phyloP scores from a whole-genome alignment of 495 filamentous ascomycete species.

The Diplogelasinospora grovesii region DNA sequence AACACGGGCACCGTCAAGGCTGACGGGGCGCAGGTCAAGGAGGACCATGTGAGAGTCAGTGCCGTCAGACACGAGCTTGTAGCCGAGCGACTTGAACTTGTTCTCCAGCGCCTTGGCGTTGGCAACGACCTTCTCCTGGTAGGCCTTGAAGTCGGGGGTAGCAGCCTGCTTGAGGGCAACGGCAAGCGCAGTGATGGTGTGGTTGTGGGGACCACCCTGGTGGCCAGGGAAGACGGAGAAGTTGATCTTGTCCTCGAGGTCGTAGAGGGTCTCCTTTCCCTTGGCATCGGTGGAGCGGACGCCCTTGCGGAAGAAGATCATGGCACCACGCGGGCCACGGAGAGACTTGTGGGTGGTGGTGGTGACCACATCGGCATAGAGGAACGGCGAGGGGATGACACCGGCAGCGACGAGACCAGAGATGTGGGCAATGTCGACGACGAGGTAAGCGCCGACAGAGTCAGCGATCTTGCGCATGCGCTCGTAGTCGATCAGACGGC shows the following conservation, averaged over 20 bases:
- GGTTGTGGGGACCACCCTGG: constrained; percentile 99
- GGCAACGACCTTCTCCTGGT: constrained; percentile 86
- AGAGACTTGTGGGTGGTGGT: constrained; percentile 99
- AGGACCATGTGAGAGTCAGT: constrained; percentile 99
- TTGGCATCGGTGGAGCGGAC: constrained; percentile 83
- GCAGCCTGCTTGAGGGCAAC: constrained; percentile 94
- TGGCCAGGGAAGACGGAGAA: constrained; percentile 99
- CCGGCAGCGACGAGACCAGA: constrained; percentile 90
- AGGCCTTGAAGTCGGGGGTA: constrained; percentile 89
- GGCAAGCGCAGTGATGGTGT: constrained; percentile 97
- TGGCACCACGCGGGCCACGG: constrained; percentile 94
- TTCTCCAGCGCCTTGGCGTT: constrained; percentile 87
- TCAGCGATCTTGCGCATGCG: constrained; percentile 97
- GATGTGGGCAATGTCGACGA: constrained; percentile 98
- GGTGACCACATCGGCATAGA: constrained; percentile 92
- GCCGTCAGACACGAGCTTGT: constrained; percentile 91
- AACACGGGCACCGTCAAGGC: constrained; percentile 87
- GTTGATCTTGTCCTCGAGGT: constrained; percentile 95
- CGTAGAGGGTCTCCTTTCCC: constrained; percentile 86
- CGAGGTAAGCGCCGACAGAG: constrained; percentile 86
- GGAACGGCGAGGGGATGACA: constrained; percentile 92
- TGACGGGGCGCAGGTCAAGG: constrained; percentile 74
- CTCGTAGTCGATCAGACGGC: constrained; percentile 93
- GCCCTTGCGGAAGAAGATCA: constrained; percentile 99
- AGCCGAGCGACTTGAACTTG: constrained; percentile 72